Evolutionary conservation across 163 green algal species (phyloP).

Genomic region (Chlamydomonas reinhardtii): DNA sequence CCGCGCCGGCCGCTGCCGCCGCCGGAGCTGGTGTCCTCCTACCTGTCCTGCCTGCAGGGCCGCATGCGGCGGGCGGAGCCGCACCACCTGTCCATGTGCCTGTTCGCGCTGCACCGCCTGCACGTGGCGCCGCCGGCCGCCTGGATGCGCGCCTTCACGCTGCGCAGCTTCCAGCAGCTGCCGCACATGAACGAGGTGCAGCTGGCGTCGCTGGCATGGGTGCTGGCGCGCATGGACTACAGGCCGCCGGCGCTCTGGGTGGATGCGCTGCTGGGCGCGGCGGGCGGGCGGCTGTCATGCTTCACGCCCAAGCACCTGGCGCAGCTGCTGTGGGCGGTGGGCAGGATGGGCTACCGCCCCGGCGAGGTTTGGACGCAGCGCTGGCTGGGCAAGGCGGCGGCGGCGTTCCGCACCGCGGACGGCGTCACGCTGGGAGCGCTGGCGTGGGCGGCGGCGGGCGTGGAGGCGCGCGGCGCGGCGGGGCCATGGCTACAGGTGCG

Average conservation of each 20-base stretch:
- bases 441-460: conserved; percentile 15
- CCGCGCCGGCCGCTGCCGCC: conserved; percentile 16
- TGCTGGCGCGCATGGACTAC: conserved; percentile 17
- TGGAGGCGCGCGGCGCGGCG: conserved; percentile 7
- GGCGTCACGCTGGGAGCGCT: conserved; percentile 7
- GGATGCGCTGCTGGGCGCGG: conserved; percentile 1
- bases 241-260: neutral
- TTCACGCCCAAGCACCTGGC: conserved; percentile 13
- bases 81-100: conserved; percentile 39
- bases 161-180: conserved; percentile 13
- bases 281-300: conserved; percentile 25
- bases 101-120: conserved; percentile 24
- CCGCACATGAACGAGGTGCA: conserved; percentile 39
- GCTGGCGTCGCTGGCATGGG: neutral
- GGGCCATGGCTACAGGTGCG: conserved; percentile 15
- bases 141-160: conserved; percentile 25
- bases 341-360: conserved; percentile 13
- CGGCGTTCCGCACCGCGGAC: conserved; percentile 24
- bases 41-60: conserved; percentile 34
- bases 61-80: conserved; percentile 26
- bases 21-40: neutral
- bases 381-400: conserved; percentile 19
- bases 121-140: neutral
- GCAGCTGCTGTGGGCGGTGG: conserved; percentile 41
- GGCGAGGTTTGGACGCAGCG: neutral